A percentile compares a stretch with the other conserved stretches of the same genome.
Evolutionary conservation across 2,329 filamentous ascomycete species (phyloP).

Genomic region (Neopestalotiopsis sp.): DNA sequence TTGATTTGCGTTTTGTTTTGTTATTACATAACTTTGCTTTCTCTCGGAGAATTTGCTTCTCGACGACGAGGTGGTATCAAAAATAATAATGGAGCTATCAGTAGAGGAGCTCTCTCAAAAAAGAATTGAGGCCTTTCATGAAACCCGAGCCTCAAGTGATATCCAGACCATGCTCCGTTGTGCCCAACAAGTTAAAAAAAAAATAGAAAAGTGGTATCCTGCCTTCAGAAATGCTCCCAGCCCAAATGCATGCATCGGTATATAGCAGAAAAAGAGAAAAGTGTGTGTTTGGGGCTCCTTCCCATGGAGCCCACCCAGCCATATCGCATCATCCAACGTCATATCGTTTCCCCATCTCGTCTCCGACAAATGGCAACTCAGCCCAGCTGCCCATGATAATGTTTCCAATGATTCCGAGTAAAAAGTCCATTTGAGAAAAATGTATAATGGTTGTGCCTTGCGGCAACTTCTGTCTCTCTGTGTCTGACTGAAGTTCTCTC

Average conservation of each 20-base stretch:
- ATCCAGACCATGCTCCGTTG: slow-evolving; percentile 23
- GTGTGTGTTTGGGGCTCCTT: slow-evolving; percentile 26
- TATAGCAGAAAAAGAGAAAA: slow-evolving; percentile 26
- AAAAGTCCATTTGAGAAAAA: neutral
- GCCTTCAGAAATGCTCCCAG: slow-evolving; percentile 26
- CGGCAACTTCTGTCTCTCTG: slow-evolving; percentile 29
- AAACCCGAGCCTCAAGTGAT: neutral
- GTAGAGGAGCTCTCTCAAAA: slow-evolving; percentile 21
- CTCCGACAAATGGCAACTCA: slow-evolving; percentile 28
- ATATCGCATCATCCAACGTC: no score
- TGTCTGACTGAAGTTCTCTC: slow-evolving; percentile 37
- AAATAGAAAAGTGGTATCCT: slow-evolving; percentile 21
- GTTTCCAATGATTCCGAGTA: slow-evolving; percentile 38
- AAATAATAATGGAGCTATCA: slow-evolving; percentile 19
- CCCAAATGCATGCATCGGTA: slow-evolving; percentile 38
- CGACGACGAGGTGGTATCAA: slow-evolving; percentile 19
- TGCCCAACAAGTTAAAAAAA: slow-evolving; percentile 22
- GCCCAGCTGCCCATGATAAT: slow-evolving; percentile 27
- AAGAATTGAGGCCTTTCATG: neutral
- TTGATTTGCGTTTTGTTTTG: slow-evolving; percentile 26
- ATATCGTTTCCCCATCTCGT: slow-evolving; percentile 28
- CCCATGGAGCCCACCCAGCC: slow-evolving; percentile 21
- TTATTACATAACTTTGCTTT: slow-evolving; percentile 22
- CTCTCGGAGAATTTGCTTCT: slow-evolving; percentile 22
- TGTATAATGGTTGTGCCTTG: slow-evolving; percentile 32